These are phyloP conservation scores for Plenodomus lindquistii DNA, from an alignment of 2,329 filamentous ascomycete species.

Conservation along the genomic window DNA sequence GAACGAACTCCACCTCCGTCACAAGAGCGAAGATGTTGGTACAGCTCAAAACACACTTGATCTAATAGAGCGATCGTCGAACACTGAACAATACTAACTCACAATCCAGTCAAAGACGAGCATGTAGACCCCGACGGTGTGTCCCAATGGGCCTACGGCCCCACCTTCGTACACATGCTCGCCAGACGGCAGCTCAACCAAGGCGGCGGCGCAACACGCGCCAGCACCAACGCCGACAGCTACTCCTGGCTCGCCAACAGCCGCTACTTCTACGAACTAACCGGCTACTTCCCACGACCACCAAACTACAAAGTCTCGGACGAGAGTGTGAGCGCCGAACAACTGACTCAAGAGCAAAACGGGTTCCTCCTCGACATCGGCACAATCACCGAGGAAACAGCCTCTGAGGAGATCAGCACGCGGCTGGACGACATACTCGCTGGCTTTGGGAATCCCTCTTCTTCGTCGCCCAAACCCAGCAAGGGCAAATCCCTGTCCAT, in stretches of 20 bases:
- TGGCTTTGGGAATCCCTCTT: neutral
- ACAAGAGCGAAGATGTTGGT: too few relatives aligned
- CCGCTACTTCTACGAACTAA: slow-evolving; percentile 10
- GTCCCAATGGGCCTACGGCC: slow-evolving; percentile 10
- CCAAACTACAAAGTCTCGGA: slow-evolving; percentile 1
- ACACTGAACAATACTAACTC: too few relatives aligned
- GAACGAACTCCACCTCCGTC: too few relatives aligned
- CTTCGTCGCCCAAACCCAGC: neutral
- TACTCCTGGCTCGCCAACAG: slow-evolving; percentile 14
- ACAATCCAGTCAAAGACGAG: slow-evolving; percentile 3
- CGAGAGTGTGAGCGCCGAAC: neutral
- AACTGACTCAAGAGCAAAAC: neutral
- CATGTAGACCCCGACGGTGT: slow-evolving; percentile 1
- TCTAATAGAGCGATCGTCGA: too few relatives aligned
- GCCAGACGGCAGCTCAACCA: slow-evolving; percentile 6
- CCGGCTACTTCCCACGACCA: slow-evolving; percentile 10
- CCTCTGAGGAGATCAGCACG: neutral
- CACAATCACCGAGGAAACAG: neutral
- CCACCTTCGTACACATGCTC: slow-evolving; percentile 4
- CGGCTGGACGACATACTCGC: neutral
- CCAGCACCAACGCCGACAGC: slow-evolving; percentile 12
- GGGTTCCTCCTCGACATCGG: slow-evolving; percentile 3
- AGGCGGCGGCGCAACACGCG: slow-evolving; percentile 9
- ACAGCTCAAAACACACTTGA: too few relatives aligned
- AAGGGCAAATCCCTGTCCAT: slow-evolving; percentile 12